These are phyloP conservation scores for Anthracocystis panici-leucophaei DNA, from an alignment of 1,284 basidiomycete genomes.

Conservation along the genomic window DNA sequence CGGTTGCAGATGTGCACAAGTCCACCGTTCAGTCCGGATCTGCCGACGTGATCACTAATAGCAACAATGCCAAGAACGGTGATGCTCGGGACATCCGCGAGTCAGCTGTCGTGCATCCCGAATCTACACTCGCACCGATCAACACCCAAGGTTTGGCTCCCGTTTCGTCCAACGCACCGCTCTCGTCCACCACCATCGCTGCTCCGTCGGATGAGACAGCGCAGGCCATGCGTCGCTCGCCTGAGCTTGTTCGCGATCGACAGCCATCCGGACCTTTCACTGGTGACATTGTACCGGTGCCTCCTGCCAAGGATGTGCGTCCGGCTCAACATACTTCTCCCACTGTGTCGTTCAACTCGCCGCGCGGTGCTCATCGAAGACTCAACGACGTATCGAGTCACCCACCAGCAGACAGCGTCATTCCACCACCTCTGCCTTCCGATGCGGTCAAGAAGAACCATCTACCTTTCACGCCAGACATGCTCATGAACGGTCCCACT, in stretches of 20 bases:
- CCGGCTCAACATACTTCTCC: neutral
- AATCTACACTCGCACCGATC: conserved; percentile 30
- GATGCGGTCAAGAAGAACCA: conserved; percentile 21
- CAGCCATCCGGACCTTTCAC: conserved; percentile 8
- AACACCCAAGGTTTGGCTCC: conserved; percentile 36
- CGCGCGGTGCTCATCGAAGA: conserved; percentile 5
- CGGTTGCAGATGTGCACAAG: neutral
- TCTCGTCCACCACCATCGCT: conserved; percentile 40
- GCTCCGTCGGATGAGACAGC: conserved; percentile 37
- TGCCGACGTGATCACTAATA: conserved; percentile 2
- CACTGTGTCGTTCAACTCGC: neutral
- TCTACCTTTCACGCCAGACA: conserved; percentile 11
- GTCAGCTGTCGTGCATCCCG: neutral
- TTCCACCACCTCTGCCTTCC: conserved; percentile 53
- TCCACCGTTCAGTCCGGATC: neutral
- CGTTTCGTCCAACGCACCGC: conserved; percentile 20
- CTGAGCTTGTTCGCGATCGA: conserved; percentile 12
- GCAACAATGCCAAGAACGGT: conserved; percentile 2
- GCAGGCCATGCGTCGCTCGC: conserved; percentile 28
- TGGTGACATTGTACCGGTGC: conserved; percentile 15
- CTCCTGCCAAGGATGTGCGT: conserved; percentile 27
- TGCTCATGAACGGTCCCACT: conserved; percentile 35
- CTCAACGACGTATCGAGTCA: conserved; percentile 1
- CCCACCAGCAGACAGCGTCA: conserved; percentile 40
- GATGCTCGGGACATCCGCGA: conserved; percentile 7